Evolutionary conservation across 1,284 basidiomycete genomes (phyloP).

Genomic region (Cerrena zonata): DNA sequence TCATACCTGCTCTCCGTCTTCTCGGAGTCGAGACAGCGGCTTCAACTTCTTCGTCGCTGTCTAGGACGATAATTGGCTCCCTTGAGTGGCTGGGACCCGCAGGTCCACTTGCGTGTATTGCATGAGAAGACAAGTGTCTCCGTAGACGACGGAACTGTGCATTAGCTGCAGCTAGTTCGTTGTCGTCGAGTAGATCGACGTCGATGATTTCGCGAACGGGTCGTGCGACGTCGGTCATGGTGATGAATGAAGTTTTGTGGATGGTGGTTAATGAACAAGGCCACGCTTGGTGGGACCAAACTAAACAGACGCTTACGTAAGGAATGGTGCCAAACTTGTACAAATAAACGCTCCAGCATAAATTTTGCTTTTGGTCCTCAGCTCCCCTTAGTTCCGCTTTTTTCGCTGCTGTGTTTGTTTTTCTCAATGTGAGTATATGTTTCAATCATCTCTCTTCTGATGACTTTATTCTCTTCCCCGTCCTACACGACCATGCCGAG

Average conservation of each 20-base stretch:
- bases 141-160: conserved; percentile 13
- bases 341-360: conserved; percentile 1
- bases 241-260: not conserved
- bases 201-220: conserved; percentile 22
- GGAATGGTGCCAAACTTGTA: not conserved
- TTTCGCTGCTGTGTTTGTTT: not conserved
- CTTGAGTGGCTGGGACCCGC: conserved; percentile 11
- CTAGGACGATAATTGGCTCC: conserved; percentile 28
- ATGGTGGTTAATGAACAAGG: conserved; percentile 5
- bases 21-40: conserved; percentile 17
- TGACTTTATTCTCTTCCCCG: conserved; percentile 82
- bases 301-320: conserved; percentile 5
- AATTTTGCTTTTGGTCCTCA: conserved; percentile 4
- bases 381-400: not conserved
- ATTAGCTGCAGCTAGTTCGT: conserved; percentile 22
- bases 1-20: conserved; percentile 19
- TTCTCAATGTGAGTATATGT: conserved; percentile 10
- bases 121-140: conserved; percentile 9
- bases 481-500: conserved; percentile 77
- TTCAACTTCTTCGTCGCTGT: conserved; percentile 40
- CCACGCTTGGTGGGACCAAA: not conserved
- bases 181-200: conserved; percentile 28
- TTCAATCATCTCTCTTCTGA: conserved; percentile 32
- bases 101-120: conserved; percentile 4
- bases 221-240: not conserved